Conservation (phyloP, 805 yeast species). For the Ascoidea tarda region DNA sequence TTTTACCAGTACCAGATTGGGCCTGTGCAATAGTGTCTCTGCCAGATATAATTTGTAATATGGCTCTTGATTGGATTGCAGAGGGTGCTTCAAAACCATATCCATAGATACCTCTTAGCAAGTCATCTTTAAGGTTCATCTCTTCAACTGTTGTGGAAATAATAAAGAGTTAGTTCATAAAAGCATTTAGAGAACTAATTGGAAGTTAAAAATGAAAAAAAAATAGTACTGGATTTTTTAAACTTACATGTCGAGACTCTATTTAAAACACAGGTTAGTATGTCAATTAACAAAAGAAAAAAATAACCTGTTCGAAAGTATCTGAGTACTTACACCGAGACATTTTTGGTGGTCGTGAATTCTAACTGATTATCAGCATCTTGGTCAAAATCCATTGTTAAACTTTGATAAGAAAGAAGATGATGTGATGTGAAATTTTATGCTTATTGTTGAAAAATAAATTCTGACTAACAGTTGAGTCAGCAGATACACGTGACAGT, state of each 20-base stretch:
- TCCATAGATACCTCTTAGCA: slow-evolving; percentile 57
- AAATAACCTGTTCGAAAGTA: background rate
- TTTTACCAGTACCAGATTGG: slow-evolving; percentile 98
- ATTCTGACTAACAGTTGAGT: too few relatives aligned
- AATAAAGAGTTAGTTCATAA: slow-evolving; percentile 12
- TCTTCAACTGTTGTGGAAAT: slow-evolving; percentile 60
- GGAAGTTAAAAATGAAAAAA: too few relatives aligned
- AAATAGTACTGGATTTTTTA: too few relatives aligned
- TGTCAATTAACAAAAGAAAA: background rate
- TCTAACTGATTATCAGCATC: slow-evolving; percentile 44
- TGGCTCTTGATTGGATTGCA: slow-evolving; percentile 96
- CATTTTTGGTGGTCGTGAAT: slow-evolving; percentile 48
- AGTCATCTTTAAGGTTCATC: slow-evolving; percentile 54
- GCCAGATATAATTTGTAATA: slow-evolving; percentile 85
- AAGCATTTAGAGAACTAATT: background rate
- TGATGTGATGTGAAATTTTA: too few relatives aligned
- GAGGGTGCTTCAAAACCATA: slow-evolving; percentile 96
- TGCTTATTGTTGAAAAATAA: too few relatives aligned
- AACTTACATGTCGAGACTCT: background rate
- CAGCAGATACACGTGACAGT: too few relatives aligned
- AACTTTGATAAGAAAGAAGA: too few relatives aligned
- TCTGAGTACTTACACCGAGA: slow-evolving; percentile 17
- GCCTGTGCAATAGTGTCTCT: slow-evolving; percentile 97
- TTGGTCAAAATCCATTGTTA: slow-evolving; percentile 45
- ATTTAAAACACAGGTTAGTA: background rate